Evolutionary conservation across 805 yeast genomes (phyloP).

Genomic region (Cyberlindnera meyerae): DNA sequence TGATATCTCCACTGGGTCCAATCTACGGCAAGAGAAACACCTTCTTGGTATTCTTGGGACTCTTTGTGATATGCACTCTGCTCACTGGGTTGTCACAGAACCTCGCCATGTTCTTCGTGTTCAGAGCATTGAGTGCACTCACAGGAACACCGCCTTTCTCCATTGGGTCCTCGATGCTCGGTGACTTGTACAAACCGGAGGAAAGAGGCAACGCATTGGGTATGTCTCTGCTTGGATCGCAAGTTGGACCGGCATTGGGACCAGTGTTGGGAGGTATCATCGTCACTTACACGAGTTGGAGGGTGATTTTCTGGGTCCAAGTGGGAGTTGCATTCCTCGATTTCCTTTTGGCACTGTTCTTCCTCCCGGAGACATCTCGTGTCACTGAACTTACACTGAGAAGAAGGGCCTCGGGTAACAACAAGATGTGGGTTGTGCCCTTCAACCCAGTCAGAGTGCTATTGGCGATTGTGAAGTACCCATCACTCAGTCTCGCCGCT

Average conservation of each 20-base stretch:
- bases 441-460: slow-evolving; percentile 45
- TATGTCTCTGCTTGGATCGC: slow-evolving; percentile 44
- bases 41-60: slow-evolving; percentile 36
- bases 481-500: slow-evolving; percentile 35
- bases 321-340: slow-evolving; percentile 39
- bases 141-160: slow-evolving; percentile 52
- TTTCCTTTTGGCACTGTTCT: slow-evolving; percentile 31
- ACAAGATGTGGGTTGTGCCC: slow-evolving; percentile 39
- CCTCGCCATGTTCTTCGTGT: slow-evolving; percentile 48
- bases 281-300: slow-evolving; percentile 46
- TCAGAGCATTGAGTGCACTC: slow-evolving; percentile 45
- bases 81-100: slow-evolving; percentile 43
- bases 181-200: slow-evolving; percentile 38
- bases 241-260: slow-evolving; percentile 49
- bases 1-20: slow-evolving; percentile 44
- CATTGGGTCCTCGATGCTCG: slow-evolving; percentile 46
- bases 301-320: slow-evolving; percentile 46
- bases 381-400: slow-evolving; percentile 4
- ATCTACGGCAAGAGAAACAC: slow-evolving; percentile 44
- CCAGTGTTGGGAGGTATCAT: slow-evolving; percentile 51
- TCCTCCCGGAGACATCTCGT: slow-evolving; percentile 40
- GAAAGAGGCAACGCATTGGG: slow-evolving; percentile 50
- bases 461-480: slow-evolving; percentile 33
- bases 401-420: slow-evolving; percentile 26
- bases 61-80: slow-evolving; percentile 26